These are phyloP conservation scores for Pseudoturritis turrita DNA, from an alignment of 345 rosid genomes.

Conservation along the genomic window DNA sequence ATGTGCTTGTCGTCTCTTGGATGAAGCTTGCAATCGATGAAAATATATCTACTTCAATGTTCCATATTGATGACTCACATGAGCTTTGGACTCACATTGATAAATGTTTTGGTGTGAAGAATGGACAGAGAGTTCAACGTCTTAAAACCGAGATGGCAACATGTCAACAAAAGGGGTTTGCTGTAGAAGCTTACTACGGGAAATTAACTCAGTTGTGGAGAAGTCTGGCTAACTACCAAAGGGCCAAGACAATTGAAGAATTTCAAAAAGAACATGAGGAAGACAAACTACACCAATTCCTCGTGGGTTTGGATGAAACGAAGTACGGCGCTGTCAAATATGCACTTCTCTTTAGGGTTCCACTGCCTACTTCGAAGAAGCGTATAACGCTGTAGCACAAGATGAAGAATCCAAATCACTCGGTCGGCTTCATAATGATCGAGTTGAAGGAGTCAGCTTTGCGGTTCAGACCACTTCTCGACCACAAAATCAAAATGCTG, in stretches of 20 bases:
- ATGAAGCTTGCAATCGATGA: neutral
- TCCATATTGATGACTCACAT: neutral
- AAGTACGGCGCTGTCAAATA: no score
- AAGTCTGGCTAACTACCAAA: neutral
- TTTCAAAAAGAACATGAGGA: neutral
- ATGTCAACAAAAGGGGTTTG: neutral
- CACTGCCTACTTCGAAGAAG: no score
- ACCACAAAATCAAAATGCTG: no score
- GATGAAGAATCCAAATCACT: no score
- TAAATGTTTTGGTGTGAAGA: neutral
- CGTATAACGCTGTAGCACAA: no score
- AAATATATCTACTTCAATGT: neutral
- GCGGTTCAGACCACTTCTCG: no score
- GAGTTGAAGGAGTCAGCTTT: no score
- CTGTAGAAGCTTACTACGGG: neutral
- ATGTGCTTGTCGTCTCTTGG: neutral
- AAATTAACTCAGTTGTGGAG: neutral
- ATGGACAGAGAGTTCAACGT: no score
- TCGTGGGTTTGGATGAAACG: no score
- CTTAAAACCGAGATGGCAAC: neutral
- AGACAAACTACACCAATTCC: no score
- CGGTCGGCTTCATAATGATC: no score
- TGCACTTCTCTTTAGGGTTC: no score
- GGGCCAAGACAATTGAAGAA: neutral
- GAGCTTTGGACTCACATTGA: neutral